These are phyloP conservation scores for Dendrobium huoshanense DNA, from an alignment of 106 monocot species.

Conservation along the genomic window DNA sequence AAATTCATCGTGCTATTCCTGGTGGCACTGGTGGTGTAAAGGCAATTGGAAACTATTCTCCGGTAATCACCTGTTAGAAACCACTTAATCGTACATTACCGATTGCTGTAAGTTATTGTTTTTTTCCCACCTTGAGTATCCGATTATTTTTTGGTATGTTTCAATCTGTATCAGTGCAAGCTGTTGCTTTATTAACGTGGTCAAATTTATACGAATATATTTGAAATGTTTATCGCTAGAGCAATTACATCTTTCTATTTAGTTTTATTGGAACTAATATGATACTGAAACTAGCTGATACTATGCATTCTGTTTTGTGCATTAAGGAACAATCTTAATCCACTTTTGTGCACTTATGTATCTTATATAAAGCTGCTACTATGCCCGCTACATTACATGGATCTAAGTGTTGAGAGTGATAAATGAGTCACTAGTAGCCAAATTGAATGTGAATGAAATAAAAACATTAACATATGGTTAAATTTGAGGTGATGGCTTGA, in stretches of 20 bases:
- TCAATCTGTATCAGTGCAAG: background rate
- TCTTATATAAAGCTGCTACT: too few relatives aligned
- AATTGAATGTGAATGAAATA: too few relatives aligned
- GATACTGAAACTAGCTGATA: too few relatives aligned
- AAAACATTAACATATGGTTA: too few relatives aligned
- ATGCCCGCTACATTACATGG: too few relatives aligned
- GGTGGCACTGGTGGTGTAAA: slow-evolving; percentile 77
- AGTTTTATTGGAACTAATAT: background rate
- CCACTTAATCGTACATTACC: background rate
- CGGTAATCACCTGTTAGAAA: slow-evolving; percentile 20
- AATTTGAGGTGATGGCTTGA: too few relatives aligned
- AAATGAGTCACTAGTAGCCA: too few relatives aligned
- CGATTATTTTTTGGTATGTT: background rate
- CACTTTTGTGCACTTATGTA: too few relatives aligned
- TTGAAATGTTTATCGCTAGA: background rate
- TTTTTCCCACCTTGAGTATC: background rate
- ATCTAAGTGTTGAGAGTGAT: too few relatives aligned
- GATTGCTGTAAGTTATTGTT: background rate
- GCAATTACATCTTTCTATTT: background rate
- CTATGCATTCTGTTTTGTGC: too few relatives aligned
- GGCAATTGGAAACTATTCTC: slow-evolving; percentile 71
- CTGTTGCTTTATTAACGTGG: background rate
- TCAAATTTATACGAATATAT: background rate
- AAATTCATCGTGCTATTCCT: slow-evolving; percentile 48
- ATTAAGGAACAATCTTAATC: too few relatives aligned